These are phyloP conservation scores for Evansstolkia leycettana DNA, from an alignment of 495 filamentous ascomycete species.

Conservation along the genomic window DNA sequence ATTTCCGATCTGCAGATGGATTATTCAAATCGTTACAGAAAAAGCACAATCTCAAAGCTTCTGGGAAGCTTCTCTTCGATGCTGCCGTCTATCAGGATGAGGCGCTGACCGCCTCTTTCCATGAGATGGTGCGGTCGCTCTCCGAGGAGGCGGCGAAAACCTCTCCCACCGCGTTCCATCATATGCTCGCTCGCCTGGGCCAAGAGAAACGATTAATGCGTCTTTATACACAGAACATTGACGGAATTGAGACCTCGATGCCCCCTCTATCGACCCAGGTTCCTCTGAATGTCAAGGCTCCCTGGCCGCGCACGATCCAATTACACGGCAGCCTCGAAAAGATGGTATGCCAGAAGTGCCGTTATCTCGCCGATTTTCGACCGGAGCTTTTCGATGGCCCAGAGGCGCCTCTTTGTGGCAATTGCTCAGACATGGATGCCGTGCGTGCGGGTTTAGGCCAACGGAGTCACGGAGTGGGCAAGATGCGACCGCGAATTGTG, in stretches of 20 bases:
- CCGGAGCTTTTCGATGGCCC: slow-evolving; percentile 72
- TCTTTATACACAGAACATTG: slow-evolving; percentile 92
- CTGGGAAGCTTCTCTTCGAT: slow-evolving; percentile 93
- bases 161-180: slow-evolving; percentile 80
- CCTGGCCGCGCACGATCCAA: slow-evolving; percentile 89
- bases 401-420: slow-evolving; percentile 66
- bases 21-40: slow-evolving; percentile 73
- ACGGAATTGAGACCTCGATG: slow-evolving; percentile 83
- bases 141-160: slow-evolving; percentile 63
- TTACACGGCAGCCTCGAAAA: slow-evolving; percentile 88
- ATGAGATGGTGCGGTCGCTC: slow-evolving; percentile 86
- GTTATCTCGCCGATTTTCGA: slow-evolving; percentile 62
- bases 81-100: slow-evolving; percentile 94
- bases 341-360: slow-evolving; percentile 93
- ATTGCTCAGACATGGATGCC: slow-evolving; percentile 62
- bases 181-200: slow-evolving; percentile 84
- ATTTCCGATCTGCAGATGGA: slow-evolving; percentile 84
- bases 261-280: slow-evolving; percentile 65
- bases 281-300: slow-evolving; percentile 62
- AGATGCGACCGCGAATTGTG: slow-evolving; percentile 83
- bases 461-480: slow-evolving; percentile 86
- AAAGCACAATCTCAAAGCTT: slow-evolving; percentile 82
- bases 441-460: slow-evolving; percentile 73
- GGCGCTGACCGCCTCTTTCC: slow-evolving; percentile 74
- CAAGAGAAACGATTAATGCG: slow-evolving; percentile 80